Percentiles rank a stretch among this genome's conserved stretches.
These are phyloP conservation scores for Jackrogersella minutella DNA, from an alignment of 495 filamentous ascomycete species.

Conservation along the genomic window DNA sequence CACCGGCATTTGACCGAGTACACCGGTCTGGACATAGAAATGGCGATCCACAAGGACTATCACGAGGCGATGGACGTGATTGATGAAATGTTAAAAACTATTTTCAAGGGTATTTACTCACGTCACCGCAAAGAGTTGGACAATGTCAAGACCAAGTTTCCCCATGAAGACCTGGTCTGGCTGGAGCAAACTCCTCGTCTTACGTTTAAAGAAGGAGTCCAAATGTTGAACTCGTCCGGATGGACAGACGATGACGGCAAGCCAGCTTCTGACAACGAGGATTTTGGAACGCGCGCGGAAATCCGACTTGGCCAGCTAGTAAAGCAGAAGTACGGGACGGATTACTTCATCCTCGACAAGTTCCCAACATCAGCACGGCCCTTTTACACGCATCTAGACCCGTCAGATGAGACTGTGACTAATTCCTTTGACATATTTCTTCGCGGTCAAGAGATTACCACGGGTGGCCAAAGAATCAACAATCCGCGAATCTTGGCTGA, in stretches of 20 bases:
- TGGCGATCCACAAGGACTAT: slow-evolving; percentile 89
- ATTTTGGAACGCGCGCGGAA: slow-evolving; percentile 84
- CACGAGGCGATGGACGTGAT: slow-evolving; percentile 86
- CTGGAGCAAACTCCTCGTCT: slow-evolving; percentile 82
- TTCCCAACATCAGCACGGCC: slow-evolving; percentile 84
- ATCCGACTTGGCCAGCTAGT: slow-evolving; percentile 84
- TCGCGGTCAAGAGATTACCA: slow-evolving; percentile 91
- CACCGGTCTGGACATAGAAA: slow-evolving; percentile 93
- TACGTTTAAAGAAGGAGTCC: slow-evolving; percentile 79
- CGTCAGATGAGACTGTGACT: slow-evolving; percentile 72
- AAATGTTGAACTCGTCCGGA: slow-evolving; percentile 82
- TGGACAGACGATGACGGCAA: slow-evolving; percentile 80
- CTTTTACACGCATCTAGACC: slow-evolving; percentile 94
- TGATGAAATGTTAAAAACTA: slow-evolving; percentile 84
- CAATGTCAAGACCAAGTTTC: slow-evolving; percentile 67
- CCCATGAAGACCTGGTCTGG: slow-evolving; percentile 71
- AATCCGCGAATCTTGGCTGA: slow-evolving; percentile 75
- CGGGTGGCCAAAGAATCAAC: slow-evolving; percentile 91
- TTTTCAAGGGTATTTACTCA: slow-evolving; percentile 80
- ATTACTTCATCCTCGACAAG: slow-evolving; percentile 96
- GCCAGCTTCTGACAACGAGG: slow-evolving; percentile 71
- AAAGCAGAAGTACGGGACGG: slow-evolving; percentile 84
- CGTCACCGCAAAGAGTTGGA: slow-evolving; percentile 74
- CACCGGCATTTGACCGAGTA: slow-evolving; percentile 97
- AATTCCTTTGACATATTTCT: slow-evolving; percentile 98